A percentile compares a stretch with the other conserved stretches of the same genome.
phyloP scores from a whole-genome alignment of 495 filamentous ascomycete species.

The Cairneyella variabilis region DNA sequence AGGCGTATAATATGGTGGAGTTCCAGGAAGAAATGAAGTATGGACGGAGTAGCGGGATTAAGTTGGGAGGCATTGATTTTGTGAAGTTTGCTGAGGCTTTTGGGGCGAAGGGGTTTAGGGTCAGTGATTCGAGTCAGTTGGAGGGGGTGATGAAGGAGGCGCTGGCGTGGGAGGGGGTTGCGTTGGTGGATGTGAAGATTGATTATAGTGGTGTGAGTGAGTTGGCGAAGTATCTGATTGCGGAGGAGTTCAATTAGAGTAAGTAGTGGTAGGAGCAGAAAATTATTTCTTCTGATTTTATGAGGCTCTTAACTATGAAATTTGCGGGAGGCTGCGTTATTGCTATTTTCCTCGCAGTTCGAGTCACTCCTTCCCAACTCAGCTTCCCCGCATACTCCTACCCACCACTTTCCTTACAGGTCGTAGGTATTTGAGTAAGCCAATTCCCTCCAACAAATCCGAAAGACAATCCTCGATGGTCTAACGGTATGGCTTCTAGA shows the following conservation, averaged over 20 bases:
- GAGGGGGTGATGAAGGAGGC: slow-evolving; percentile 32
- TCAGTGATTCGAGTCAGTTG: slow-evolving; percentile 23
- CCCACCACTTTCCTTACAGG: too few relatives aligned
- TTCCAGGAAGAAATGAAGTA: slow-evolving; percentile 41
- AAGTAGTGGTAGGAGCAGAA: background rate
- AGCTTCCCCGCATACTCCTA: too few relatives aligned
- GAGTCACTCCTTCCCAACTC: too few relatives aligned
- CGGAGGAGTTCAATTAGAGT: slow-evolving; percentile 2
- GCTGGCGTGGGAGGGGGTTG: slow-evolving; percentile 30
- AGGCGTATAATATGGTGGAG: slow-evolving; percentile 38
- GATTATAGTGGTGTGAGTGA: slow-evolving; percentile 26
- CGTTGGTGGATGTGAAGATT: slow-evolving; percentile 34
- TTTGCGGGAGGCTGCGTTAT: too few relatives aligned
- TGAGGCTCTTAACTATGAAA: too few relatives aligned
- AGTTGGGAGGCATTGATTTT: slow-evolving; percentile 35
- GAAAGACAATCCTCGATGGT: too few relatives aligned
- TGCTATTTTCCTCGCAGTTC: too few relatives aligned
- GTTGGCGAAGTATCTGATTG: slow-evolving; percentile 9
- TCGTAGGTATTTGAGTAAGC: too few relatives aligned
- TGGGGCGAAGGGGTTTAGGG: slow-evolving; percentile 31
- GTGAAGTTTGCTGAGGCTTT: slow-evolving; percentile 35
- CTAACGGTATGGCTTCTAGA: too few relatives aligned
- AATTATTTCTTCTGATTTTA: too few relatives aligned
- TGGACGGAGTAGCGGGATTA: slow-evolving; percentile 30
- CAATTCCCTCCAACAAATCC: too few relatives aligned